phyloP scores from a whole-genome alignment of 106 monocot species.

The Dendrobium officinale region DNA sequence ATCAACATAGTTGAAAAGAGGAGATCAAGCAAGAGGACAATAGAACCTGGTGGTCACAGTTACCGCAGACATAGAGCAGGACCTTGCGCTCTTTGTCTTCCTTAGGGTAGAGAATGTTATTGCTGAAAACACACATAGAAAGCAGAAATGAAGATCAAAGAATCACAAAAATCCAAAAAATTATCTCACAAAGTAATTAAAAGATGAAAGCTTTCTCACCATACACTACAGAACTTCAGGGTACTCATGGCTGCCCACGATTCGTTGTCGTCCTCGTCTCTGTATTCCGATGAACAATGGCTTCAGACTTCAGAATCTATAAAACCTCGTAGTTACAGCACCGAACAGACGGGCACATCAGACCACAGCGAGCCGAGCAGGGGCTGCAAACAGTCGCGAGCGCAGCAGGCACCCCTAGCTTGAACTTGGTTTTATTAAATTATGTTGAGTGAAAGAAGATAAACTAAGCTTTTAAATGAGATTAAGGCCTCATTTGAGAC shows the following conservation, averaged over 20 bases:
- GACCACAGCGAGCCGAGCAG: too few species aligned
- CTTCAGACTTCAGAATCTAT: neutral
- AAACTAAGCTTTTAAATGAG: too few species aligned
- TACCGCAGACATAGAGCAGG: constrained; percentile 28
- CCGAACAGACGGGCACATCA: too few species aligned
- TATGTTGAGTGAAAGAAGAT: too few species aligned
- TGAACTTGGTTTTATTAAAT: too few species aligned
- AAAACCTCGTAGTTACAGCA: too few species aligned
- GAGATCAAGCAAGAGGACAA: neutral
- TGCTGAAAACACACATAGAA: neutral
- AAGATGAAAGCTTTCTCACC: constrained; percentile 3
- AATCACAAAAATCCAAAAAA: neutral
- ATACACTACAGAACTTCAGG: constrained; percentile 25
- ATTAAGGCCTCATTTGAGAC: too few species aligned
- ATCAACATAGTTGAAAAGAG: neutral
- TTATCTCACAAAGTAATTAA: neutral
- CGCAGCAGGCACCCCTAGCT: too few species aligned
- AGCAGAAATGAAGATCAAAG: neutral
- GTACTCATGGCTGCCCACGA: constrained; percentile 11
- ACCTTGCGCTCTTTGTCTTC: constrained; percentile 26
- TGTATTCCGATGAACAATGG: neutral
- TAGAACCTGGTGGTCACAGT: constrained; percentile 21
- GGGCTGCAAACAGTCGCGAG: too few species aligned
- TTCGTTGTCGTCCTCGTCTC: neutral
- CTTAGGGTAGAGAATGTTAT: constrained; percentile 29